Conservation (phyloP, 2,329 filamentous ascomycete species). For the Epichloe bromicola region DNA sequence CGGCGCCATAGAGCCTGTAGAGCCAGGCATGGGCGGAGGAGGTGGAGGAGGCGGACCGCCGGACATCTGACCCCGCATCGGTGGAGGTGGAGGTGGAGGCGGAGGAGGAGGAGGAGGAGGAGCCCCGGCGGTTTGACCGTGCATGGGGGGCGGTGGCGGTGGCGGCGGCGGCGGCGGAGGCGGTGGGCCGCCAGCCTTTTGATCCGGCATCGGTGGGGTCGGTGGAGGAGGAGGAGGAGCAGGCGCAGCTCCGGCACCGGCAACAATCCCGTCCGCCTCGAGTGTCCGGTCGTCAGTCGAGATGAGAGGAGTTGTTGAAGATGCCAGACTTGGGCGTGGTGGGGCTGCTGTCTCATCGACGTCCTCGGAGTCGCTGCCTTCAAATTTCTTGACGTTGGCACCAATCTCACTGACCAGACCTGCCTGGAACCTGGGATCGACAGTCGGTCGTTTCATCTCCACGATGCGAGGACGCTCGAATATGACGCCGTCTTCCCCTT, state of each 20-base stretch:
- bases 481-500: constrained; percentile 45
- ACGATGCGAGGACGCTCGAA: constrained; percentile 72
- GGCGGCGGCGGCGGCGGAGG: constrained; percentile 15
- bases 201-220: constrained; percentile 35
- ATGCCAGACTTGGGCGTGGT: constrained; percentile 62
- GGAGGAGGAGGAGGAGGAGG: constrained; percentile 15
- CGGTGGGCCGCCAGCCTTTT: background rate
- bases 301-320: constrained; percentile 53
- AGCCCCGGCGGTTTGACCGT: constrained; percentile 25
- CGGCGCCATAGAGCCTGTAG: constrained; percentile 23
- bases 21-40: constrained; percentile 29
- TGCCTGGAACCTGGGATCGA: constrained; percentile 51
- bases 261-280: constrained; percentile 41
- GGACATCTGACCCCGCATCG: constrained; percentile 29
- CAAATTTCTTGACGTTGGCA: constrained; percentile 59
- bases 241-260: constrained; percentile 18
- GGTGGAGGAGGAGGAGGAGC: constrained; percentile 20
- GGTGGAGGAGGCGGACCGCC: constrained; percentile 1
- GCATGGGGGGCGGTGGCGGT: constrained; percentile 19
- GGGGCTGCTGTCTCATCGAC: constrained; percentile 56
- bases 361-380: constrained; percentile 60
- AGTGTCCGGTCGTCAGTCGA: constrained; percentile 46
- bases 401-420: constrained; percentile 59
- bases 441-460: constrained; percentile 59
- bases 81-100: constrained; percentile 31